Percentiles rank a stretch among this genome's conserved stretches.
These are phyloP conservation scores for Prototheca wickerhamii DNA, from an alignment of 163 green algal genomes.

Conservation along the genomic window DNA sequence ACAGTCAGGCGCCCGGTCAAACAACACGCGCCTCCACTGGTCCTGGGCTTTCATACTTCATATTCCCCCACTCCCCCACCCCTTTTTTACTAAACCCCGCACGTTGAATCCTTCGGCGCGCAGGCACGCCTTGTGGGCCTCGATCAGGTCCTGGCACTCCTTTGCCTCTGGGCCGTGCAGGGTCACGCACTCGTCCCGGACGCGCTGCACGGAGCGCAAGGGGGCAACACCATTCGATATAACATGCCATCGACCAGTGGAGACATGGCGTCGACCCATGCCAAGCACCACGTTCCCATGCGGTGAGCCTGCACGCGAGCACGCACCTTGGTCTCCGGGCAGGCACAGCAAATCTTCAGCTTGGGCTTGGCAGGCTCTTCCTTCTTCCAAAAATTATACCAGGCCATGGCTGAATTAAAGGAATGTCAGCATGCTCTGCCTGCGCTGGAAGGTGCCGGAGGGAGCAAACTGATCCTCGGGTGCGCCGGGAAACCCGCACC, in stretches of 20 bases:
- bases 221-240: neutral
- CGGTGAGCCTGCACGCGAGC: neutral
- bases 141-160: slow-evolving; percentile 40
- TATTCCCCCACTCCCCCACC: neutral
- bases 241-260: too few relatives aligned
- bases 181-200: slow-evolving; percentile 44
- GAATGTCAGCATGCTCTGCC: too few relatives aligned
- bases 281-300: neutral
- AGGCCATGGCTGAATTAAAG: slow-evolving; percentile 1
- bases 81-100: neutral
- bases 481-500: too few relatives aligned
- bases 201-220: slow-evolving; percentile 16
- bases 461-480: too few relatives aligned
- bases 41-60: too few relatives aligned
- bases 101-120: slow-evolving; percentile 49
- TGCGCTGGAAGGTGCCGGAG: too few relatives aligned
- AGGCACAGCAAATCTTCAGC: slow-evolving; percentile 58
- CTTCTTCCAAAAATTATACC: slow-evolving; percentile 6
- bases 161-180: slow-evolving; percentile 33
- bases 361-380: slow-evolving; percentile 25
- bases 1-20: too few relatives aligned
- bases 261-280: neutral
- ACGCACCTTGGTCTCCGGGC: slow-evolving; percentile 51
- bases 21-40: too few relatives aligned
- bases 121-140: slow-evolving; percentile 51